Conservation (phyloP, 75 land plant genomes). For the Selaginella tamariscina region DNA sequence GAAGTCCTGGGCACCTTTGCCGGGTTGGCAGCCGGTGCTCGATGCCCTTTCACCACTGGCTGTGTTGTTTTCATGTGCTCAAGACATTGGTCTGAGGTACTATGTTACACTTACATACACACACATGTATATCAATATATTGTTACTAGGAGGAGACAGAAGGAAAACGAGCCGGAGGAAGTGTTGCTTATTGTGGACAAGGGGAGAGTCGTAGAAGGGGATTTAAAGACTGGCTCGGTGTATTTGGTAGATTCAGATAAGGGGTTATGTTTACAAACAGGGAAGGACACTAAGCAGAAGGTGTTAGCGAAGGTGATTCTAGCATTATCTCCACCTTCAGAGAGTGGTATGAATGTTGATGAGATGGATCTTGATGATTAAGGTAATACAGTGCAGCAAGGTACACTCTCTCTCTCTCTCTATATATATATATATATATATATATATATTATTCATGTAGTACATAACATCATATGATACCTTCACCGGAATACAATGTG, state of each 20-base stretch:
- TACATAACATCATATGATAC: too few species aligned
- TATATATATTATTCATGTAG: too few species aligned
- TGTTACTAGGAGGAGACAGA: constrained; percentile 26
- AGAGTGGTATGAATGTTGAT: background rate
- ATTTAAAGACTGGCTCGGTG: background rate
- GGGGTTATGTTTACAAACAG: background rate
- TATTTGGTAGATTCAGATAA: background rate
- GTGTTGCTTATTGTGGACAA: constrained; percentile 57
- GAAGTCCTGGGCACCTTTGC: constrained; percentile 72
- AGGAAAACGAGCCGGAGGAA: constrained; percentile 35
- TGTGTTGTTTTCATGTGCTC: constrained; percentile 37
- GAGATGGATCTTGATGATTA: too few species aligned
- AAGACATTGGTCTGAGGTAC: background rate
- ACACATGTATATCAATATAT: constrained; percentile 21
- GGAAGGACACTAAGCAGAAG: background rate
- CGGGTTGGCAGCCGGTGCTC: constrained; percentile 58
- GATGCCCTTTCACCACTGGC: constrained; percentile 44
- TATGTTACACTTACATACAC: constrained; percentile 38
- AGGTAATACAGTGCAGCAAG: too few species aligned
- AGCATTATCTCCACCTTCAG: background rate
- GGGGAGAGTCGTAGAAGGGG: constrained; percentile 23
- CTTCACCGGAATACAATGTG: too few species aligned
- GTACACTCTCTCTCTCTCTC: too few species aligned
- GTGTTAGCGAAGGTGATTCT: background rate
- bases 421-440: too few species aligned